Conservation (phyloP, 2,329 filamentous ascomycete species). For the Trichoderma koningiopsis region DNA sequence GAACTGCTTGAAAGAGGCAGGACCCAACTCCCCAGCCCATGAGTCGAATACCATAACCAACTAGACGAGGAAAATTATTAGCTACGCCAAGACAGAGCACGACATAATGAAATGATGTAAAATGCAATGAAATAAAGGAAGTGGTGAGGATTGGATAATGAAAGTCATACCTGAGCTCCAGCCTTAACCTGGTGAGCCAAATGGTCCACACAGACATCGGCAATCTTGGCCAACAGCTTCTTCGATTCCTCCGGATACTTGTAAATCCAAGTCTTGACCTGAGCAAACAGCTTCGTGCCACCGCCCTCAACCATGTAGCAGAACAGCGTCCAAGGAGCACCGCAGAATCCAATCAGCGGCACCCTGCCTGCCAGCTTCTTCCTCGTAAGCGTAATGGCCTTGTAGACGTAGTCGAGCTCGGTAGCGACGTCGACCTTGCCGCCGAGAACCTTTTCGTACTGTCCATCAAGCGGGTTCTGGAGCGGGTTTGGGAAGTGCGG, state of each 20-base stretch:
- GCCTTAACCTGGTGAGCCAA: slow-evolving; percentile 89
- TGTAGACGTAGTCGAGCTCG: slow-evolving; percentile 92
- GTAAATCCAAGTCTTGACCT: slow-evolving; percentile 97
- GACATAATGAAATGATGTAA: too few relatives aligned
- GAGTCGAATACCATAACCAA: slow-evolving; percentile 97
- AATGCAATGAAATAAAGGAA: background rate
- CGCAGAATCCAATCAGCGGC: slow-evolving; percentile 93
- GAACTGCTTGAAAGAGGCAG: slow-evolving; percentile 79
- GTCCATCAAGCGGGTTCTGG: slow-evolving; percentile 74
- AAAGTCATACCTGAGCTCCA: slow-evolving; percentile 73
- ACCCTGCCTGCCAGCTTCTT: slow-evolving; percentile 86
- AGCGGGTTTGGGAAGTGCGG: slow-evolving; percentile 91
- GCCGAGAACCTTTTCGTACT: slow-evolving; percentile 77
- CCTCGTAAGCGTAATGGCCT: slow-evolving; percentile 88
- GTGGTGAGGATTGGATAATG: slow-evolving; percentile 22
- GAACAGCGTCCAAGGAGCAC: slow-evolving; percentile 93
- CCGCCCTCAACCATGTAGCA: slow-evolving; percentile 99
- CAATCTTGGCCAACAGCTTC: slow-evolving; percentile 83
- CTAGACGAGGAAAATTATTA: slow-evolving; percentile 41
- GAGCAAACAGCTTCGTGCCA: slow-evolving; percentile 90
- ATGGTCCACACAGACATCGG: slow-evolving; percentile 93
- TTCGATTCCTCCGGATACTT: slow-evolving; percentile 80
- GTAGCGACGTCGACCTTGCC: slow-evolving; percentile 80
- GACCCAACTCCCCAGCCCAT: slow-evolving; percentile 93
- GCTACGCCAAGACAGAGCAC: background rate